Conservation (phyloP, 768 basidiomycete species). For the Xerocomellus intermedius region DNA sequence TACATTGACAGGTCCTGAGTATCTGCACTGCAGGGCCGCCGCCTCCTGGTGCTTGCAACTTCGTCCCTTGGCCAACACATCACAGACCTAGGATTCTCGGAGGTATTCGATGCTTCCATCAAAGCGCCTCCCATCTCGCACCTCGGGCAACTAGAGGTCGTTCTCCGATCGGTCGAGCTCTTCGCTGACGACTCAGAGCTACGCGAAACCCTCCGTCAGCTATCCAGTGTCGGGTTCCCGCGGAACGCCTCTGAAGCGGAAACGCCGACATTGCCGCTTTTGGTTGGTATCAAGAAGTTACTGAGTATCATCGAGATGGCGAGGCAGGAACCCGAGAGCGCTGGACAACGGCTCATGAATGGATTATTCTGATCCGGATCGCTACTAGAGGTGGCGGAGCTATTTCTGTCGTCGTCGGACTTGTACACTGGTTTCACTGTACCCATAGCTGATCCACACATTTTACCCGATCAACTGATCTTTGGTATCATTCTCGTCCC, state of each 20-base stretch:
- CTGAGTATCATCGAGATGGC: conserved; percentile 94
- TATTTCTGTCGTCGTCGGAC: conserved; percentile 9
- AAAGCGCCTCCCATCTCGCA: conserved; percentile 79
- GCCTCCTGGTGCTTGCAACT: conserved; percentile 88
- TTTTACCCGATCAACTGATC: background rate
- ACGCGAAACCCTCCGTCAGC: conserved; percentile 56
- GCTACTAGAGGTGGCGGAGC: background rate
- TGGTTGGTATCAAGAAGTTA: conserved; percentile 93
- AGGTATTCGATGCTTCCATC: conserved; percentile 85
- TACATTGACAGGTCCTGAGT: conserved; percentile 7
- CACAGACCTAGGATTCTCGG: conserved; percentile 83
- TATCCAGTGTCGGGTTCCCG: conserved; percentile 74
- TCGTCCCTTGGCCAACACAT: conserved; percentile 86
- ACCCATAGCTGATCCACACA: background rate
- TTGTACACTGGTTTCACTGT: conserved; percentile 6
- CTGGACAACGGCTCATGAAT: conserved; percentile 64
- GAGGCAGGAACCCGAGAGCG: conserved; percentile 87
- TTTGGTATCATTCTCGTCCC: background rate
- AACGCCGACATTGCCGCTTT: conserved; percentile 48
- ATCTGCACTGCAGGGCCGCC: conserved; percentile 64
- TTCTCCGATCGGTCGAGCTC: conserved; percentile 77
- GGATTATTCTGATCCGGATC: conserved; percentile 46
- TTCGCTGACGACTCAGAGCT: conserved; percentile 58
- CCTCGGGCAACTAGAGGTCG: conserved; percentile 67
- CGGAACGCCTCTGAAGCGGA: conserved; percentile 39